These are phyloP conservation scores for Rhodotorula mucilaginosa DNA, from an alignment of 1,284 basidiomycete species.

Conservation along the genomic window DNA sequence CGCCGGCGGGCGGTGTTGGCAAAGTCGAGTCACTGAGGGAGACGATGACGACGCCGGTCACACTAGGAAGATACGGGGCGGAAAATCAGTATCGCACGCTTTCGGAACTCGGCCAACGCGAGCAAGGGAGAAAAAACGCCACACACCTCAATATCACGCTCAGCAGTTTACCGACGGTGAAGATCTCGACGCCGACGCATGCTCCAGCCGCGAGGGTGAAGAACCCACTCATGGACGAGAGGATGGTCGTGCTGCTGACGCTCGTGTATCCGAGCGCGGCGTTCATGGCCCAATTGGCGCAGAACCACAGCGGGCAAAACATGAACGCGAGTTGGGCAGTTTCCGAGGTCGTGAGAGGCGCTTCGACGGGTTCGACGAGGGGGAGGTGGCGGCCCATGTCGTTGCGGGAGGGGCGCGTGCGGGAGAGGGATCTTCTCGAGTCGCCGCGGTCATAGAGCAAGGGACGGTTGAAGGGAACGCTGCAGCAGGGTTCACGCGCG, in stretches of 20 bases:
- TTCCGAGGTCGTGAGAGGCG: slow-evolving; percentile 61
- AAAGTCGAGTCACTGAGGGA: slow-evolving; percentile 56
- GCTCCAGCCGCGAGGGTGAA: slow-evolving; percentile 86
- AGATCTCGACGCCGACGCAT: slow-evolving; percentile 75
- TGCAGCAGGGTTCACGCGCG: no score
- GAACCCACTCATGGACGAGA: slow-evolving; percentile 87
- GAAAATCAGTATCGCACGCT: not conserved
- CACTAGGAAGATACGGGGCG: slow-evolving; percentile 1
- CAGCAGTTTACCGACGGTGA: slow-evolving; percentile 71
- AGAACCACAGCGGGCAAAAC: slow-evolving; percentile 66
- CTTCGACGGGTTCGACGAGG: slow-evolving; percentile 18
- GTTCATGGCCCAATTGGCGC: slow-evolving; percentile 86
- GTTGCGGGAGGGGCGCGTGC: slow-evolving; percentile 22
- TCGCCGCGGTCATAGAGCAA: slow-evolving; percentile 12
- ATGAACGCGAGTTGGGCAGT: slow-evolving; percentile 71
- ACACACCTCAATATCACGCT: slow-evolving; percentile 76
- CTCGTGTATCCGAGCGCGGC: slow-evolving; percentile 77
- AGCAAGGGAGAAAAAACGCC: not conserved
- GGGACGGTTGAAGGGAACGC: not conserved
- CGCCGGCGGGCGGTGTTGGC: slow-evolving; percentile 19
- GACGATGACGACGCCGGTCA: slow-evolving; percentile 57
- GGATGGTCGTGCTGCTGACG: slow-evolving; percentile 84
- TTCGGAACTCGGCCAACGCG: no score
- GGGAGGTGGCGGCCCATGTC: slow-evolving; percentile 28
- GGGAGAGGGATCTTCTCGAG: slow-evolving; percentile 32